Conservation (phyloP, 306 rosid genomes). For the Calophaca sinica region DNA sequence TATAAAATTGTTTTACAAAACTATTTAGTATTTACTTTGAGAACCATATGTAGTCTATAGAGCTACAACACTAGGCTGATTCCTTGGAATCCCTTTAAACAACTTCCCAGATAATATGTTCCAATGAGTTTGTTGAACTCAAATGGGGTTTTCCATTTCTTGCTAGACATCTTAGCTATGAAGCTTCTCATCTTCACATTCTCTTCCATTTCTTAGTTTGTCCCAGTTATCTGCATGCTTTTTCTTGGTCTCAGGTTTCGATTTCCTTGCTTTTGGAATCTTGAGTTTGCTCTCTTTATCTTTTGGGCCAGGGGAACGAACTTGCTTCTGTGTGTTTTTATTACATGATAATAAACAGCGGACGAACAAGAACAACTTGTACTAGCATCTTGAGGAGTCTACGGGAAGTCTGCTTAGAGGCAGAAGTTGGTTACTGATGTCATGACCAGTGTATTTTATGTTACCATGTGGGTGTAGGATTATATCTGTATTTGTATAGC, state of each 20-base stretch:
- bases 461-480: too few relatives aligned
- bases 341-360: too few relatives aligned
- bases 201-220: too few relatives aligned
- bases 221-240: slow-evolving; percentile 47
- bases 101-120: slow-evolving; percentile 55
- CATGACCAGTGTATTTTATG: too few relatives aligned
- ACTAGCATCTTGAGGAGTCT: too few relatives aligned
- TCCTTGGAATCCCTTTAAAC: slow-evolving; percentile 51
- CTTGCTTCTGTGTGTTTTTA: slow-evolving; percentile 54
- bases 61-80: slow-evolving; percentile 58
- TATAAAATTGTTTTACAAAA: slow-evolving; percentile 39
- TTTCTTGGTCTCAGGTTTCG: slow-evolving; percentile 54
- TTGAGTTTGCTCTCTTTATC: too few relatives aligned
- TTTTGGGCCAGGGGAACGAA: slow-evolving; percentile 42
- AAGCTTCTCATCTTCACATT: slow-evolving; percentile 64
- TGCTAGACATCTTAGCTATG: slow-evolving; percentile 50
- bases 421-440: too few relatives aligned
- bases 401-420: too few relatives aligned
- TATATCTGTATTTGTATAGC: too few relatives aligned
- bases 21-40: slow-evolving; percentile 34
- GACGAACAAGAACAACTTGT: too few relatives aligned
- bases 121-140: slow-evolving; percentile 61
- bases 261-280: slow-evolving; percentile 60
- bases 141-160: slow-evolving; percentile 58
- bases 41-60: slow-evolving; percentile 52